A percentile compares a stretch with the other conserved stretches of the same genome.
phyloP scores from a whole-genome alignment of 2,329 filamentous ascomycete species.

The Cucurbitaria berberidis region DNA sequence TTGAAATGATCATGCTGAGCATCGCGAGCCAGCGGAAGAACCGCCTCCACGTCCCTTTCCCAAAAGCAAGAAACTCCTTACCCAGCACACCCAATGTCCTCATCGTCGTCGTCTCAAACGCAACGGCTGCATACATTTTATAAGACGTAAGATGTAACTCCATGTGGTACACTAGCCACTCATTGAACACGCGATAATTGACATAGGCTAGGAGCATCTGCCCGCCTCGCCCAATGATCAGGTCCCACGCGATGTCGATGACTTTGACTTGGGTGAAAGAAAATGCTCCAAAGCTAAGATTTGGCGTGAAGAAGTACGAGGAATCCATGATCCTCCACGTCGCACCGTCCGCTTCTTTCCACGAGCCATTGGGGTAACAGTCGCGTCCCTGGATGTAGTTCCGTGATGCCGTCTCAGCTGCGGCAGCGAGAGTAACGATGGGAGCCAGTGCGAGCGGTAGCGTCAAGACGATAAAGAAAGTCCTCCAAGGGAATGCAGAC shows the following conservation, averaged over 20 bases:
- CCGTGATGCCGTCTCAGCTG: slow-evolving; percentile 36
- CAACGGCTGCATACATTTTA: slow-evolving; percentile 37
- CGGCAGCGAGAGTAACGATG: slow-evolving; percentile 35
- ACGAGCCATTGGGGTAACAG: slow-evolving; percentile 44
- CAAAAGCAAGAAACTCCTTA: slow-evolving; percentile 37
- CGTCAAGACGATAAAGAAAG: slow-evolving; percentile 19
- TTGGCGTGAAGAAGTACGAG: slow-evolving; percentile 43
- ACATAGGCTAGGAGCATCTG: slow-evolving; percentile 43
- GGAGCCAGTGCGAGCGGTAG: slow-evolving; percentile 32
- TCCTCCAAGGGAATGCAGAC: slow-evolving; percentile 30
- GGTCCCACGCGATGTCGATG: slow-evolving; percentile 49
- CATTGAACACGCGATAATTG: slow-evolving; percentile 48
- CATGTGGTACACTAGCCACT: slow-evolving; percentile 45
- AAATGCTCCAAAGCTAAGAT: slow-evolving; percentile 39
- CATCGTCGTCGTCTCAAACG: slow-evolving; percentile 37
- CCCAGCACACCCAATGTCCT: slow-evolving; percentile 40
- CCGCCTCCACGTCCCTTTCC: slow-evolving; percentile 26
- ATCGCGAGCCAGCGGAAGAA: slow-evolving; percentile 44
- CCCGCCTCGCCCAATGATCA: slow-evolving; percentile 45
- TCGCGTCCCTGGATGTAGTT: slow-evolving; percentile 33
- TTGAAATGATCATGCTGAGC: slow-evolving; percentile 39
- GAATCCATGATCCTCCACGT: slow-evolving; percentile 47
- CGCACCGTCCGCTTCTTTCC: slow-evolving; percentile 33
- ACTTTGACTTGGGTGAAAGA: slow-evolving; percentile 47
- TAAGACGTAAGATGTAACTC: slow-evolving; percentile 41